Base-by-base conservation (phyloP, 371 early-diverging fungal genomes). In the Syncephalastrum racemosum region DNA sequence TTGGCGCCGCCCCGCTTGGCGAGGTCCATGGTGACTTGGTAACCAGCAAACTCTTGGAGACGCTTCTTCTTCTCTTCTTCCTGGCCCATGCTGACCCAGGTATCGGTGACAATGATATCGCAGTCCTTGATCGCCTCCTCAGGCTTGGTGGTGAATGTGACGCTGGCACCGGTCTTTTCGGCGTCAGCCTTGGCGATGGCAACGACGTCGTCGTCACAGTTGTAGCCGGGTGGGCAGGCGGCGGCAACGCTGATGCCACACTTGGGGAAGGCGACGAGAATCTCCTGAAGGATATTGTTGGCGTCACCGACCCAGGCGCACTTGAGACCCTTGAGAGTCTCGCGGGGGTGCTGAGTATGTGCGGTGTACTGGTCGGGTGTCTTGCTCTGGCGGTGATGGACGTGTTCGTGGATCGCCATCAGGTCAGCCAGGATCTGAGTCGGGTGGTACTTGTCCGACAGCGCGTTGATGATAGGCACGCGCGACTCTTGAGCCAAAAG, bases 11-110 rank as follows among this genome's bases (percentile, higher is more conserved):
- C 92, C 25, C 75, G 56, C 41, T 72, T 67, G 13, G 88, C 90
- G 82, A 98, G 67, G 14, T 88, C 82, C 60, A 82, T 84, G 0
- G 96, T 93, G 49, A 97, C 83, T 74, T 92, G 88, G 80, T 86
- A 98, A 2, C 96, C 97, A 4, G 62, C 71, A 64, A 98, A 98
- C 23, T 89, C 94, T 50, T 70, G 50, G 44, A 95, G 54, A 20
- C 94, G 81, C 68, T 89, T 73, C 7, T 77, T 86, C 84, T 93
- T 93, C 67, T 97, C 97, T 13, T 73, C 77, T 75, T 97, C 97
- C 71, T 95, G 94, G 27, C 98, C 98, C 98, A 98, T 98, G 62
- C 91, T 91, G 47, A 97, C 82, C 96, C 97, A 98, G 4, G 97
- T 96, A 67, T 98, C 98, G 4, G 98, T 98, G 10, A 96, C 85